Base-by-base conservation (phyloP, 1,284 basidiomycete genomes). In the Ceratobasidium sp. region DNA sequence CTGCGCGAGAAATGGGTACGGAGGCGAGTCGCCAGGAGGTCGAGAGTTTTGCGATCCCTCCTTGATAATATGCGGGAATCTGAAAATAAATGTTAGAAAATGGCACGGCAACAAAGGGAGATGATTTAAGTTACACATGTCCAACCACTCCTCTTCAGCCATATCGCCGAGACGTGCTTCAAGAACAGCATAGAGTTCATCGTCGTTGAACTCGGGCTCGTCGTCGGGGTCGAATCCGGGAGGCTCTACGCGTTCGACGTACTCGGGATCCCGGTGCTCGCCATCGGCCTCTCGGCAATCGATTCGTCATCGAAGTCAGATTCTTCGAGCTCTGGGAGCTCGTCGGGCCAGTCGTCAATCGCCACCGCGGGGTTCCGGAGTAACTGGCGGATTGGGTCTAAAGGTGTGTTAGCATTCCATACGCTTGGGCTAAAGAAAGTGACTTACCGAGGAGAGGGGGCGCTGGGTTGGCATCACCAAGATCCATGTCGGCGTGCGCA, bases 11-110 rank as follows among this genome's bases (percentile, higher is more conserved):
- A 57, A 29, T 57, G 67, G 6, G 52, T 57, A 11, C 52, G 37
- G 25, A 69, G 67, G 19, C 52, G 32, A 51, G 67, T 69, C 5
- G 67, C 67, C 2, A 69, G 37, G 25, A 69, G 25, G 9, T 22
- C 9, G 22, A 69, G 52, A 4, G 29, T 40, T 19, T 40, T 69
- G 13, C 32, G 6, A 25, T 69, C 67, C 52, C 25, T 57, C 19
- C 22, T 32, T 6, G 67, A 40, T 22, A 40, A 19, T 6, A 34
- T 25, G 13, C 17, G 29, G 19, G 29, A 32, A 59, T 59, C 57
- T 59, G 34, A 25, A 34, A 59, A n/a, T 56, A 37, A 37, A 17
- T 40, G 32, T 37, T 32, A 69, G 4, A 9, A 6, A 40, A 40
- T 40, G 9, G 9, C 9, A 40, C 9, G 37, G 37, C 9, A 9